Evolutionary conservation across 768 basidiomycete species (phyloP).

Genomic region (Rhizopogon vulgaris): DNA sequence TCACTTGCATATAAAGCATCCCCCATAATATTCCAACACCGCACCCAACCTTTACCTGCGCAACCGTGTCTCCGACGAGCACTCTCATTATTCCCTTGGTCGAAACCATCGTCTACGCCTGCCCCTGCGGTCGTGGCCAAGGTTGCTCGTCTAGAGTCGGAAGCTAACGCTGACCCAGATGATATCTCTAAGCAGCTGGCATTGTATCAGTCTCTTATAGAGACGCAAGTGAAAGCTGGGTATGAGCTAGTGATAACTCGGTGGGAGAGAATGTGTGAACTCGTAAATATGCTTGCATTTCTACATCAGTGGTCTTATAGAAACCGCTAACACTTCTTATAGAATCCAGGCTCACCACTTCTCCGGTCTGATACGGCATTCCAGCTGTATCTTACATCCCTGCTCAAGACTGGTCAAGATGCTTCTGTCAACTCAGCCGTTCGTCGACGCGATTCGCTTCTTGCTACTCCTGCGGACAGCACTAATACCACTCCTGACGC

Average conservation of each 20-base stretch:
- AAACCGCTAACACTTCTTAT: constrained; percentile 3
- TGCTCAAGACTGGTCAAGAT: constrained; percentile 53
- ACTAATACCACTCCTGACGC: constrained; percentile 11
- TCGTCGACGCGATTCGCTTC: constrained; percentile 59
- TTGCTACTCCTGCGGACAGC: constrained; percentile 32
- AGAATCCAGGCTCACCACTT: constrained; percentile 69
- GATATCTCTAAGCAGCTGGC: constrained; percentile 66
- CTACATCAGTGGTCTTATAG: neutral
- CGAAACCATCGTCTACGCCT: constrained; percentile 40
- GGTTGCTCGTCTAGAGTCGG: constrained; percentile 70
- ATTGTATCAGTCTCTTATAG: constrained; percentile 59
- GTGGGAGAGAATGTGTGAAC: constrained; percentile 83
- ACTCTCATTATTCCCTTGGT: constrained; percentile 26
- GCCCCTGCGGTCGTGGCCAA: constrained; percentile 62
- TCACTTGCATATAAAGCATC: constrained; percentile 1
- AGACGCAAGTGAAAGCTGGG: constrained; percentile 59
- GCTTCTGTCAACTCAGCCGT: constrained; percentile 59
- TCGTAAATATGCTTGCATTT: constrained; percentile 43
- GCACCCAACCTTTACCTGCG: constrained; percentile 36
- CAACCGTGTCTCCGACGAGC: constrained; percentile 16
- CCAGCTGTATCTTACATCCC: constrained; percentile 64
- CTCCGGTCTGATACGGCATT: constrained; percentile 69
- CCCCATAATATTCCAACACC: constrained; percentile 21
- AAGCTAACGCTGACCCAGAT: constrained; percentile 67
- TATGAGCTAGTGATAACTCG: constrained; percentile 69